Conservation (phyloP, 1,284 basidiomycete genomes). For the Ustilago tritici region DNA sequence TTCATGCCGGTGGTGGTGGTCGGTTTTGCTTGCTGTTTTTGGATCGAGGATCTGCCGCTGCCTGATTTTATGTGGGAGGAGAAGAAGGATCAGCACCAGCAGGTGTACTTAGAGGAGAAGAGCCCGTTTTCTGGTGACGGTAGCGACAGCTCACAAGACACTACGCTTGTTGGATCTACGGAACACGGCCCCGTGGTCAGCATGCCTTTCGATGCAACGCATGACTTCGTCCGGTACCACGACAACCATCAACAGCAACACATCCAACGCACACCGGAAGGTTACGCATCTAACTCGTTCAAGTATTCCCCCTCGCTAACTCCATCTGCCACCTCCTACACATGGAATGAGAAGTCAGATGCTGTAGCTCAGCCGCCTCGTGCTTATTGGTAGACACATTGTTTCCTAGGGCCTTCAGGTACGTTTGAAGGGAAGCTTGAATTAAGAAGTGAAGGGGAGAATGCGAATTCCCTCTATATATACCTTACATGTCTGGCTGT, state of each 20-base stretch:
- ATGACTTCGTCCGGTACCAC: conserved; percentile 13
- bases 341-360: conserved; percentile 16
- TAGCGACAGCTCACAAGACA: conserved; percentile 16
- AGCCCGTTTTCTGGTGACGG: not conserved
- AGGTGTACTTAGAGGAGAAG: not conserved
- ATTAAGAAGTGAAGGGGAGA: too few relatives aligned
- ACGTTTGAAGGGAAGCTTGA: too few relatives aligned
- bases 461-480: too few relatives aligned
- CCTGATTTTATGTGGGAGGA: conserved; percentile 43
- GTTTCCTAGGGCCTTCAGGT: too few relatives aligned
- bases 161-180: conserved; percentile 19
- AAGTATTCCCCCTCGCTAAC: conserved; percentile 4
- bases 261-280: conserved; percentile 13
- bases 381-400: conserved; percentile 12
- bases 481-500: too few relatives aligned
- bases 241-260: conserved; percentile 9
- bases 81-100: not conserved
- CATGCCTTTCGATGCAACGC: not conserved
- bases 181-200: conserved; percentile 3
- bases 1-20: conserved; percentile 49
- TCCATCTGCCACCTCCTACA: conserved; percentile 2
- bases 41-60: conserved; percentile 53
- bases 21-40: conserved; percentile 44
- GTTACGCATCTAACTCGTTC: conserved; percentile 22
- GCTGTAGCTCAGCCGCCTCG: conserved; percentile 12